A percentile compares a stretch with the other conserved stretches of the same genome.
phyloP scores from a whole-genome alignment of 2,329 filamentous ascomycete genomes.

The Aspergillus caelatus region DNA sequence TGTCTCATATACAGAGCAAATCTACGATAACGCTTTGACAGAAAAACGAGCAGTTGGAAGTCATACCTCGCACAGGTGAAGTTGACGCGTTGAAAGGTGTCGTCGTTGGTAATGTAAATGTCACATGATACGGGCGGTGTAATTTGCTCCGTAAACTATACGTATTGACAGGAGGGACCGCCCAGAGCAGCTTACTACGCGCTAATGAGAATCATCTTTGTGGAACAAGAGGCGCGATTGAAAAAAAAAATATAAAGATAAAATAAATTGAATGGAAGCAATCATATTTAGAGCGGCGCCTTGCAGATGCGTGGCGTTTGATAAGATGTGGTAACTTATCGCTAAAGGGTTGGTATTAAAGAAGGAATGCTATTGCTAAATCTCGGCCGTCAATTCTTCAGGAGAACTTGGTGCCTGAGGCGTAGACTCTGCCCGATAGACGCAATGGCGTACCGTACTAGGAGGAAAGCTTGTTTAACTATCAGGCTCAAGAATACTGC shows the following conservation, averaged over 20 bases:
- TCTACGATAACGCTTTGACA: neutral
- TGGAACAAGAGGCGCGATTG: neutral
- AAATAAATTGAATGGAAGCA: too few relatives aligned
- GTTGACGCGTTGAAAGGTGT: slow-evolving; percentile 11
- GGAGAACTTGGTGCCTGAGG: neutral
- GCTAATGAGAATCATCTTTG: neutral
- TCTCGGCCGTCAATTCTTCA: neutral
- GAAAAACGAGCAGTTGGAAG: neutral
- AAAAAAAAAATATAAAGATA: neutral
- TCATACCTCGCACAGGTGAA: neutral
- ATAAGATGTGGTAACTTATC: neutral
- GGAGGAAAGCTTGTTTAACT: slow-evolving; percentile 1
- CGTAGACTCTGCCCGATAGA: neutral
- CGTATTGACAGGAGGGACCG: neutral
- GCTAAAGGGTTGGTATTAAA: neutral
- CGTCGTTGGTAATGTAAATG: neutral
- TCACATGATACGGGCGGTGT: slow-evolving; percentile 19
- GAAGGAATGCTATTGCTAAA: neutral
- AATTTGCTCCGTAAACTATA: neutral
- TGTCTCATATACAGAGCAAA: neutral
- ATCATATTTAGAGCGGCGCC: neutral
- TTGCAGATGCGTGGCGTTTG: neutral
- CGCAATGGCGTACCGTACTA: slow-evolving; percentile 6
- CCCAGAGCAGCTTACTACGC: neutral
- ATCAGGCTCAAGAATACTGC: neutral